These are phyloP conservation scores for Viola odorata DNA, from an alignment of 345 rosid genomes.

Conservation along the genomic window DNA sequence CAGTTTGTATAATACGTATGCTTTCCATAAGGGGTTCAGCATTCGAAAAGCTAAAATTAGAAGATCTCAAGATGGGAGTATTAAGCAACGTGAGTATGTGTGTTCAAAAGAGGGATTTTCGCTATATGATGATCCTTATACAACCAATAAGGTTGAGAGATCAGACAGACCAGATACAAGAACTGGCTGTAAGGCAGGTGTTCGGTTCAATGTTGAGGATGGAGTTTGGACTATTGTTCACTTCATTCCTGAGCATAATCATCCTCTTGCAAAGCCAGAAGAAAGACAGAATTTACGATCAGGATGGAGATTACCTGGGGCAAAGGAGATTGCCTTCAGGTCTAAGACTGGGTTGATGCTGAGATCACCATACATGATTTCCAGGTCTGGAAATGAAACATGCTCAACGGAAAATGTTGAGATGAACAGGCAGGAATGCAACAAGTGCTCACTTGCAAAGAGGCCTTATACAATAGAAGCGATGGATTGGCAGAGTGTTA, in stretches of 20 bases:
- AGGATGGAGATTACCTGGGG: background rate
- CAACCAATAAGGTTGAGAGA: constrained; percentile 5
- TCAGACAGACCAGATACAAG: constrained; percentile 4
- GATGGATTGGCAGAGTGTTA: background rate
- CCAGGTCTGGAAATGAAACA: too few species aligned
- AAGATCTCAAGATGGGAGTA: background rate
- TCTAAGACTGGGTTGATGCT: background rate
- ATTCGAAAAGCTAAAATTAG: constrained; percentile 17
- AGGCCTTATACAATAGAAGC: background rate
- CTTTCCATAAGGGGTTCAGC: constrained; percentile 18
- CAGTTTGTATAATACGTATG: constrained; percentile 16
- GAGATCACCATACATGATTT: too few species aligned
- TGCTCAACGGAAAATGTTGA: background rate
- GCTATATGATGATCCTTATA: background rate
- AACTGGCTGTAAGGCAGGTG: constrained; percentile 15
- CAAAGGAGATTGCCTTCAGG: background rate
- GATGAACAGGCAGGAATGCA: background rate
- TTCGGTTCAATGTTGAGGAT: constrained; percentile 16
- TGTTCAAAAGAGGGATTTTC: constrained; percentile 22
- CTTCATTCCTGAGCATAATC: constrained; percentile 17
- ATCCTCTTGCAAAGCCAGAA: constrained; percentile 11
- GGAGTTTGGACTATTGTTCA: constrained; percentile 10
- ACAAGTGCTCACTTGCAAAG: background rate
- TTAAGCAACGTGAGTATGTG: constrained; percentile 11
- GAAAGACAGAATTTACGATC: constrained; percentile 16